Evolutionary conservation across 805 yeast genomes (phyloP), one percentile per base, ranked within the genome.

Genomic region (Teunomyces panamensis): DNA sequence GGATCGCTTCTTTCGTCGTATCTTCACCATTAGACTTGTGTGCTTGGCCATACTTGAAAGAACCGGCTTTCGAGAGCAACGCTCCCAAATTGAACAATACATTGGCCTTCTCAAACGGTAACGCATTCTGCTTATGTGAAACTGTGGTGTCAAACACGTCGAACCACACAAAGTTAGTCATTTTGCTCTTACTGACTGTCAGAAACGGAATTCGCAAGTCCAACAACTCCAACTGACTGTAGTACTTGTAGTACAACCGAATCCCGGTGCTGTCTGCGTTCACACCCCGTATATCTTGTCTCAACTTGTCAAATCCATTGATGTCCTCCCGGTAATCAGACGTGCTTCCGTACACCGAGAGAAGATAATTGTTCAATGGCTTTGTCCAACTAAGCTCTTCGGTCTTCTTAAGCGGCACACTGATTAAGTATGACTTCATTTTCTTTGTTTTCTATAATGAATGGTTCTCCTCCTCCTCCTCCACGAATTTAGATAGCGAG

Each of bases 91-190:
- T 91, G 74, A 84, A 92, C 45, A 94, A 72, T 2, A 85, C 70
- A 24, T 87, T 80, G 0, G 97, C 96, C 67, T 92, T 92, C 59
- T 92, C 99, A 60, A 88, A 90, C 0, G 96, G 89, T 39, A 88
- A 58, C 0, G 96, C 85, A 57, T 79, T 79, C 61, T 91, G 97
- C n/a, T 85, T 73, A 50, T 77, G 77, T 10, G 74, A 67, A 1
- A 72, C 66, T 0, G 70, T 54, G 5, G 64, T 57, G 6, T 69
- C 68, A 58, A 83, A 87, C 4, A 94, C 85, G 60, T 91, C 96
- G 54, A 69, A 68, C 98, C 98, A 92, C 0, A 81, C 75, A 63
- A 91, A 92, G 46, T 78, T 75, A 9, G 85, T 61, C 48, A 75
- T 73, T 47, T 64, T 69, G 48, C 57, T 60, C 43, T 59, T 65